Conservation (phyloP, 805 yeast species). For the Metschnikowia henanensis region DNA sequence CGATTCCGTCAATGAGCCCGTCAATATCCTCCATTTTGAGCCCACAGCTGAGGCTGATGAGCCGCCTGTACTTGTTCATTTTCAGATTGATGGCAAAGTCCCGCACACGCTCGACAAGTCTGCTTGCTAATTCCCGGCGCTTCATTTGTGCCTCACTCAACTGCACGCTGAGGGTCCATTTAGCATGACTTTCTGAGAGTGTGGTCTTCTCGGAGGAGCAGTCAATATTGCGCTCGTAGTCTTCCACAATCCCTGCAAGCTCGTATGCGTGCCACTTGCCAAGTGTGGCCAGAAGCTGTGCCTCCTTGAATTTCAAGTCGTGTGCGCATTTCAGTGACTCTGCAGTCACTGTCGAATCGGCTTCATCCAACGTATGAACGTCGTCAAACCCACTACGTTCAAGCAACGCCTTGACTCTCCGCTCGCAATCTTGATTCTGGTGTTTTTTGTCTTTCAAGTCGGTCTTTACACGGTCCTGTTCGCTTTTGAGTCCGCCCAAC, state of each 20-base stretch:
- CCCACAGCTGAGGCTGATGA: conserved; percentile 77
- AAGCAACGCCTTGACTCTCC: conserved; percentile 27
- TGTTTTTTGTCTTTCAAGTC: conserved; percentile 55
- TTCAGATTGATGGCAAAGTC: conserved; percentile 49
- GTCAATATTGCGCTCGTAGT: conserved; percentile 24
- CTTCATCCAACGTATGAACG: conserved; percentile 27
- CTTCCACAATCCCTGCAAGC: conserved; percentile 43
- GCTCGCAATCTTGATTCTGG: conserved; percentile 33
- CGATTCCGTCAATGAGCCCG: conserved; percentile 76
- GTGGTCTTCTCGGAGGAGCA: not conserved
- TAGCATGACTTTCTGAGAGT: not conserved
- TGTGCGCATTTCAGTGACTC: conserved; percentile 15
- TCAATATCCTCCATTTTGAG: conserved; percentile 77
- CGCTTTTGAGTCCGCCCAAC: conserved; percentile 39
- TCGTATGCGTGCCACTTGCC: conserved; percentile 39
- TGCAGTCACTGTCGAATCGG: conserved; percentile 21
- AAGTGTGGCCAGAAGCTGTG: conserved; percentile 11
- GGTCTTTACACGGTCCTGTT: conserved; percentile 21
- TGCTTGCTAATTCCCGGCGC: conserved; percentile 43
- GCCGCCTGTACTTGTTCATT: conserved; percentile 73
- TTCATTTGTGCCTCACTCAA: conserved; percentile 54
- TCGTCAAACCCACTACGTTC: conserved; percentile 30
- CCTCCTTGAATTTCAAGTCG: conserved; percentile 13
- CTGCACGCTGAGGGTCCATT: conserved; percentile 19
- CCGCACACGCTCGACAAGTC: conserved; percentile 48